phyloP scores from a whole-genome alignment of 2,329 filamentous ascomycete species.

The Scedosporium aurantiacum region DNA sequence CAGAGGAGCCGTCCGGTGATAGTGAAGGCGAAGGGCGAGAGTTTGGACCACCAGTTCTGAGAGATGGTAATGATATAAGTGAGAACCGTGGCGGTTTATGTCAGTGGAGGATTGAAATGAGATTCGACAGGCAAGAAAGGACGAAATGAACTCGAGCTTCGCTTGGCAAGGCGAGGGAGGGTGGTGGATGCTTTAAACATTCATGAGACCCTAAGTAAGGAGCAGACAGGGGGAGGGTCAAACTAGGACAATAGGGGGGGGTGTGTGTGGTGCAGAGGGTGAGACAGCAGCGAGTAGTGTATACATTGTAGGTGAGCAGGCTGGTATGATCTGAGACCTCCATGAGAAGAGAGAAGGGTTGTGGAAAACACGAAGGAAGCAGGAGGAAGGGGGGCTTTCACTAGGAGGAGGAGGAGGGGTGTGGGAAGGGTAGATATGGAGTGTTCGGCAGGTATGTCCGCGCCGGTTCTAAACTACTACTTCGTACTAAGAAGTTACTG shows the following conservation, averaged over 20 bases:
- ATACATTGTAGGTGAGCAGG: background rate
- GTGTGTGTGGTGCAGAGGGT: background rate
- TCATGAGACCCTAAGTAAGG: background rate
- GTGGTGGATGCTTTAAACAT: background rate
- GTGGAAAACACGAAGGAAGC: background rate
- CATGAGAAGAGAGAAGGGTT: background rate
- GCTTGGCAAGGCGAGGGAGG: background rate
- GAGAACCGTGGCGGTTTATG: too few relatives aligned
- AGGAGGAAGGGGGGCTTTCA: conserved; percentile 2
- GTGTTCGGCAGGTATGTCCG: background rate
- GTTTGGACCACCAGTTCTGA: too few relatives aligned
- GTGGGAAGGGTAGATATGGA: conserved; percentile 2
- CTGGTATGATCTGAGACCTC: background rate
- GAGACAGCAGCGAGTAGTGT: background rate
- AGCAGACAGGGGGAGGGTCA: background rate
- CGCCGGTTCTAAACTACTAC: too few relatives aligned
- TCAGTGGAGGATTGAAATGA: too few relatives aligned
- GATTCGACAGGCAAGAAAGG: background rate
- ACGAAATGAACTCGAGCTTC: background rate
- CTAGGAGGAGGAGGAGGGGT: background rate
- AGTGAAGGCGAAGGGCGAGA: too few relatives aligned
- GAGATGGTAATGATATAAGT: too few relatives aligned
- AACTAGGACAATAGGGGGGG: background rate
- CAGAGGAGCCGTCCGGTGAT: too few relatives aligned
- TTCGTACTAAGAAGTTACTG: too few relatives aligned